Evolutionary conservation across 805 yeast genomes (phyloP).

Genomic region (Maudiozyma bulderi): DNA sequence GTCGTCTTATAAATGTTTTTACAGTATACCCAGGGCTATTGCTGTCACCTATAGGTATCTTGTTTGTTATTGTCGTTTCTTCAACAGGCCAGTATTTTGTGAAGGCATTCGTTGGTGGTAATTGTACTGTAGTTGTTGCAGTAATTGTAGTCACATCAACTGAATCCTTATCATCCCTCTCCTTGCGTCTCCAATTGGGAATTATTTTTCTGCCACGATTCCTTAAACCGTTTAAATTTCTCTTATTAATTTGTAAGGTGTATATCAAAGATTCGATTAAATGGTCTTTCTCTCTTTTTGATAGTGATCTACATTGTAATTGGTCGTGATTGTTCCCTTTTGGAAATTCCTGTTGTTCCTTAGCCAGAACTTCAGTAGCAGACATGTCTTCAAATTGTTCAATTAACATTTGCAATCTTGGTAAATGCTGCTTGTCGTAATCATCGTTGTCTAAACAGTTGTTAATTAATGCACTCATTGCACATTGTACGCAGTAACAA

Average conservation of each 20-base stretch:
- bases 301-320: neutral
- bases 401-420: neutral
- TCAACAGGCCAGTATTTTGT: constrained; percentile 10
- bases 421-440: neutral
- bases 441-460: constrained; percentile 5
- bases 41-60: too few relatives aligned
- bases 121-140: neutral
- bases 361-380: neutral
- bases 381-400: neutral
- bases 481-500: constrained; percentile 18
- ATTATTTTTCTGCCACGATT: neutral
- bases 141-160: neutral
- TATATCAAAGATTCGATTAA: neutral
- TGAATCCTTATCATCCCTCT: neutral
- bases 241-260: neutral
- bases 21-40: too few relatives aligned
- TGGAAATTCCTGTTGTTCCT: neutral
- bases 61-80: constrained; percentile 4
- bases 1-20: too few relatives aligned
- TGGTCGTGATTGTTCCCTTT: neutral
- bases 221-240: neutral
- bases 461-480: constrained; percentile 6
- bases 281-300: neutral
- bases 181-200: constrained; percentile 1
- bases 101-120: constrained; percentile 6